Conservation (phyloP, 1,139 yeast genomes). For the Wickerhamomyces sp. region DNA sequence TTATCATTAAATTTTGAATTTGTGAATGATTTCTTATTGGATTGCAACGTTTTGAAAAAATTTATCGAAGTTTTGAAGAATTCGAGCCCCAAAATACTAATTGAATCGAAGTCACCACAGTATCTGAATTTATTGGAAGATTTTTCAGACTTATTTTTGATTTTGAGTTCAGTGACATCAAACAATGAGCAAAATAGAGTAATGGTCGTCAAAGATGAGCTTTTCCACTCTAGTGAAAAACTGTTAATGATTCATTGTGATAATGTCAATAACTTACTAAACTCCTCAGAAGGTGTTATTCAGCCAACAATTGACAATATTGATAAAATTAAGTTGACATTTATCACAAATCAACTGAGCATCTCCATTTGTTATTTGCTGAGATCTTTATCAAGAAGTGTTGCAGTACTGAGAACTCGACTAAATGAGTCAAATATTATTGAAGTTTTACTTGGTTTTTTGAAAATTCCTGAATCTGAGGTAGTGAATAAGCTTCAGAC, state of each 20-base stretch:
- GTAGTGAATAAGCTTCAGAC: constrained; percentile 13
- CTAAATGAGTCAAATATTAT: constrained; percentile 56
- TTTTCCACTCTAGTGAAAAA: constrained; percentile 25
- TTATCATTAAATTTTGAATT: constrained; percentile 27
- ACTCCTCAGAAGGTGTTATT: neutral
- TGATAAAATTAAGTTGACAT: constrained; percentile 2
- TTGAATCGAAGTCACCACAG: constrained; percentile 8
- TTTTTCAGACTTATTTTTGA: constrained; percentile 29
- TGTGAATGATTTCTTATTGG: constrained; percentile 28
- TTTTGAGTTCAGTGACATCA: constrained; percentile 30
- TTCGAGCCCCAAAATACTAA: constrained; percentile 17
- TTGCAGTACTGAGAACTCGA: constrained; percentile 63
- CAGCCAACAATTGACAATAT: neutral
- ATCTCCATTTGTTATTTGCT: constrained; percentile 49
- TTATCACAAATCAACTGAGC: constrained; percentile 27
- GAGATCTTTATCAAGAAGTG: constrained; percentile 73
- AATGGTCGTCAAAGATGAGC: constrained; percentile 25
- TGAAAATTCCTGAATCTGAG: constrained; percentile 30
- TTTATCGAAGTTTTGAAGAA: constrained; percentile 26
- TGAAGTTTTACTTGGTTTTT: constrained; percentile 39
- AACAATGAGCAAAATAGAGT: constrained; percentile 29
- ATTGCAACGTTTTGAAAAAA: constrained; percentile 27
- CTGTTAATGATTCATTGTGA: constrained; percentile 25
- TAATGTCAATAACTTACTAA: constrained; percentile 16
- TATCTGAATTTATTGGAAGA: constrained; percentile 23